Base-by-base conservation (phyloP, 2,329 filamentous ascomycete species). In the Pyricularia sp. region DNA sequence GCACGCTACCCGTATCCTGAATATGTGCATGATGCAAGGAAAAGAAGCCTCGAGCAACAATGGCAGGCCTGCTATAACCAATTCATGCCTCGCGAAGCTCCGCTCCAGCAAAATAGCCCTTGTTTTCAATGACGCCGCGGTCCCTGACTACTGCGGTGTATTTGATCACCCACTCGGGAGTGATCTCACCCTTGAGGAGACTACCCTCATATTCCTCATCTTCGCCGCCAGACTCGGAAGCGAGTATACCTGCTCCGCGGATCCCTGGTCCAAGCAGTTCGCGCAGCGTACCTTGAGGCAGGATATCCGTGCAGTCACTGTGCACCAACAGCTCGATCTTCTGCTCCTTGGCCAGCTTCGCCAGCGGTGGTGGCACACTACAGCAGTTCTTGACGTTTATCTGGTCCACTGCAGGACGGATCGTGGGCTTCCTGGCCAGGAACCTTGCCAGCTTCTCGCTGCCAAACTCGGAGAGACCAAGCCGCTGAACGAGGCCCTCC, bases 351-450 rank as follows among this genome's bases (percentile, higher is more conserved):
- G 94, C 94, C 74, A 96, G 90, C 74, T 91, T 81, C 70, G 93
- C 89, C 71, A 99, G 84, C 14, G 93, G 90, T 74, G 93, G 94
- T 10, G 95, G 95, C 63, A 98, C 95, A 65, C 93, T 94, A 80
- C 95, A 99, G 82, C 94, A 98, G 79, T 98, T 92, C 74, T 92
- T 90, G 67, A 97, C 87, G 77, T 98, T 98, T 83, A 99, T 97
- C 84, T 99, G 95, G 79, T 98, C 89, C 59, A 98, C 94, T 25
- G 87, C 86, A 0, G 95, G 95, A 73, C 86, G 87, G 70, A 97
- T 83, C 59, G 82, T 83, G 26, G 92, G 28, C 14, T 11, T 23
- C 17, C 17, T 36, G 9, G 64, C 26, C 63, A 98, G 82, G 74
- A 99, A 94, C 17, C 87, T 87, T n/a, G 85, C 81, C 55, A 99